phyloP scores from a whole-genome alignment of 805 yeast genomes.

The Candida vaughaniae region DNA sequence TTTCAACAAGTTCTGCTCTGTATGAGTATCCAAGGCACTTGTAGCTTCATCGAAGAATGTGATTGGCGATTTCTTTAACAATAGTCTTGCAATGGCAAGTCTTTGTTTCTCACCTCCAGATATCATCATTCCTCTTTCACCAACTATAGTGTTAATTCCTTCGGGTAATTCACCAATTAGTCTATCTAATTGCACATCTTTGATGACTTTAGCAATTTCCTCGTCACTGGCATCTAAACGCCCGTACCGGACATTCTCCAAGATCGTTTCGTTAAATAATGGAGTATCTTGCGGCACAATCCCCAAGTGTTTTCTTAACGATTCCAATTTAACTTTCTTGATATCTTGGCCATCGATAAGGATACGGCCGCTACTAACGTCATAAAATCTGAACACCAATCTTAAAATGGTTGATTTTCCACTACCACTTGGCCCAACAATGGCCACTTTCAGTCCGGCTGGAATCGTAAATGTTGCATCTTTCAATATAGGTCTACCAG shows the following conservation, averaged over 20 bases:
- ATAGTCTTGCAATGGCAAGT: conserved; percentile 87
- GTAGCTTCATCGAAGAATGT: conserved; percentile 97
- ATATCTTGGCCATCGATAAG: conserved; percentile 89
- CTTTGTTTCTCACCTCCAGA: conserved; percentile 99
- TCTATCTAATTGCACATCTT: conserved; percentile 64
- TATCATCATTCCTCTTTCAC: conserved; percentile 98
- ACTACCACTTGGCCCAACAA: conserved; percentile 95
- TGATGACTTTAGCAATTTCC: conserved; percentile 64
- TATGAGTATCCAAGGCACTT: conserved; percentile 93
- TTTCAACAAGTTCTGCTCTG: conserved; percentile 79
- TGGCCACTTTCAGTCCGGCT: conserved; percentile 86
- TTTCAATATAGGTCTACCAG: conserved; percentile 78
- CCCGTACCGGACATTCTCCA: conserved; percentile 88
- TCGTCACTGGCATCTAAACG: conserved; percentile 67
- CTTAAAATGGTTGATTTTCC: conserved; percentile 91
- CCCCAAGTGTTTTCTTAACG: conserved; percentile 73
- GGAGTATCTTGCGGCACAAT: conserved; percentile 99
- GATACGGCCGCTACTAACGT: conserved; percentile 73
- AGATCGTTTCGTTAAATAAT: conserved; percentile 82
- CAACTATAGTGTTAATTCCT: conserved; percentile 83
- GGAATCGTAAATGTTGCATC: conserved; percentile 85
- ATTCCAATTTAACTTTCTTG: conserved; percentile 67
- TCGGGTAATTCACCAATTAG: conserved; percentile 74
- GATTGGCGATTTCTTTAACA: conserved; percentile 81
- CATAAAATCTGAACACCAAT: conserved; percentile 86